Evolutionary conservation across 2,329 filamentous ascomycete species (phyloP), one percentile per base, ranked within the genome.

Genomic region (Hypoxylon sp.): DNA sequence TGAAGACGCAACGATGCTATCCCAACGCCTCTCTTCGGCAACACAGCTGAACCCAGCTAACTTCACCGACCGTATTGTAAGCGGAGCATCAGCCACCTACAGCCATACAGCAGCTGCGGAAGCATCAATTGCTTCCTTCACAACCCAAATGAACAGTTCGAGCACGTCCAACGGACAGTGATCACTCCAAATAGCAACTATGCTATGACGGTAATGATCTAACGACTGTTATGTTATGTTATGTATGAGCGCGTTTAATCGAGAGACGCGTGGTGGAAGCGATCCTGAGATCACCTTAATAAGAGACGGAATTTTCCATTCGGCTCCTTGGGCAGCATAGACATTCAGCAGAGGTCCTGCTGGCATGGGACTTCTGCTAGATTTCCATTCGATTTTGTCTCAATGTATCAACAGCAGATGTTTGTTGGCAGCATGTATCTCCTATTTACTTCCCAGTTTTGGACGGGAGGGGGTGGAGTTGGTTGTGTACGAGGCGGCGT

Each of bases 71-170:
- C 66, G 70, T 11, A 30, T 64, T 35, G 5, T 67, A 2, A 49
- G 46, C 33, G 62, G 56, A 11, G 42, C 31, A 27, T 20, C 40
- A n/a, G 3, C 14, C 14, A 13, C 40, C 14, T 57, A 67, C 17
- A 50, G 71, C 20, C 70, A 72, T 14, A 3, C 17, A 55, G 58
- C 57, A 11, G 31, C 14, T 6, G 44, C 63, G 35, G 11, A 6
- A 30, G 22, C 27, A 40, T 27, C 0, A 1, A n/a, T 72, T 10
- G 44, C 44, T 20, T 30, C 35, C 4, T 37, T 71, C 31, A 37
- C 56, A 10, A 17, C 40, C 2, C 57, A 37, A 27, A 44, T 69
- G 27, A 30, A 69, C 86, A 87, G 8, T 33, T 13, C 66, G 8
- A 27, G 11, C 27, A 30, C 50, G 8, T 6, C 54, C 7, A 60